phyloP scores from a whole-genome alignment of 2,329 filamentous ascomycete genomes.

The Fusarium armeniacum region DNA sequence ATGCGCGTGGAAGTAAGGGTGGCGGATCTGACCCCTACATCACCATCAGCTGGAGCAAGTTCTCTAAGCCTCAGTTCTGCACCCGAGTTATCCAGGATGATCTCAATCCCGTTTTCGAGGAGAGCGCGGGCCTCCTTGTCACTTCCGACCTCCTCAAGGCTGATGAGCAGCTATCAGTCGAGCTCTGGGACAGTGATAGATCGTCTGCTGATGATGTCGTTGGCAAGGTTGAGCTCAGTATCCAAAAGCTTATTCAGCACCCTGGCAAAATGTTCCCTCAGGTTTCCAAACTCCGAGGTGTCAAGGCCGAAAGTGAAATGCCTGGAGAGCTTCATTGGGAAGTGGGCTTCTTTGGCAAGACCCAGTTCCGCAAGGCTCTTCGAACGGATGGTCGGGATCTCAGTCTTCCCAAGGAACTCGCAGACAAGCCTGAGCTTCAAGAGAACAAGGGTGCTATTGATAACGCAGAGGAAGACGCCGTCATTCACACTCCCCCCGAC shows the following conservation, averaged over 20 bases:
- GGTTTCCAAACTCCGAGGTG: slow-evolving; percentile 83
- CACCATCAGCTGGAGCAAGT: slow-evolving; percentile 94
- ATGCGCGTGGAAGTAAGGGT: slow-evolving; percentile 82
- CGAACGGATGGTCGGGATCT: slow-evolving; percentile 89
- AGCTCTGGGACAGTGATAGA: slow-evolving; percentile 96
- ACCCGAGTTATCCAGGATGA: slow-evolving; percentile 96
- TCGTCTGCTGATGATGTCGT: slow-evolving; percentile 95
- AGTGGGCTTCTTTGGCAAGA: slow-evolving; percentile 94
- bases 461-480: slow-evolving; percentile 81
- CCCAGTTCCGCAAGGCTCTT: slow-evolving; percentile 85
- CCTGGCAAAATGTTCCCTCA: slow-evolving; percentile 94
- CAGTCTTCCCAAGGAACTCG: slow-evolving; percentile 79
- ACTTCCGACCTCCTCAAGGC: slow-evolving; percentile 92
- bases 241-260: slow-evolving; percentile 93
- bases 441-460: slow-evolving; percentile 85
- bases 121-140: slow-evolving; percentile 86
- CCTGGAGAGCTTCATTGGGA: slow-evolving; percentile 96
- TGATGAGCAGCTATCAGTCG: slow-evolving; percentile 91
- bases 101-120: slow-evolving; percentile 92
- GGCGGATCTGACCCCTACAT: slow-evolving; percentile 97
- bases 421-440: slow-evolving; percentile 81
- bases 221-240: slow-evolving; percentile 92
- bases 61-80: slow-evolving; percentile 97
- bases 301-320: slow-evolving; percentile 89
- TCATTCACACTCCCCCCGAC: slow-evolving; percentile 90